Evolutionary conservation across 2,329 filamentous ascomycete species (phyloP).

Genomic region (Fusarium oxysporum): DNA sequence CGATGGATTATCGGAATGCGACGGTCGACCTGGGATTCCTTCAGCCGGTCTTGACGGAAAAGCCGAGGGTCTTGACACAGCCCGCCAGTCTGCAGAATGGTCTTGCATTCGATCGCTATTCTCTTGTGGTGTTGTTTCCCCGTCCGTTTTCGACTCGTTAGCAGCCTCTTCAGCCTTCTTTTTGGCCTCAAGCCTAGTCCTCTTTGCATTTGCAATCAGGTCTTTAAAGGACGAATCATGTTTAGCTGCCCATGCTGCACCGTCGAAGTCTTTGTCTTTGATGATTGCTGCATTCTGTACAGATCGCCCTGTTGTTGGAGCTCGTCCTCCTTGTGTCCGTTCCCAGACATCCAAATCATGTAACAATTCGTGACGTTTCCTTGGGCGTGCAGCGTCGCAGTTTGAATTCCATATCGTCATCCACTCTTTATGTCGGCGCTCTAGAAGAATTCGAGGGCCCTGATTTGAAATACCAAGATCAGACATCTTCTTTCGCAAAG

Average conservation of each 20-base stretch:
- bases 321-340: slow-evolving; percentile 76
- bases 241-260: slow-evolving; percentile 76
- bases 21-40: not conserved
- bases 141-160: slow-evolving; percentile 11
- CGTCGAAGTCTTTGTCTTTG: slow-evolving; percentile 91
- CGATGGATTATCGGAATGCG: not conserved
- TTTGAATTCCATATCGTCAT: slow-evolving; percentile 97
- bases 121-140: not conserved
- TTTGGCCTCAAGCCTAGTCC: slow-evolving; percentile 59
- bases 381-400: slow-evolving; percentile 83
- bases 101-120: not conserved
- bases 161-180: slow-evolving; percentile 44
- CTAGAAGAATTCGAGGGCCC: slow-evolving; percentile 77
- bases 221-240: slow-evolving; percentile 82
- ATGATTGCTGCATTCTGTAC: slow-evolving; percentile 61
- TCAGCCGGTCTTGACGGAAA: not conserved
- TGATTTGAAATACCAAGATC: slow-evolving; percentile 81
- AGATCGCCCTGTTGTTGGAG: slow-evolving; percentile 53
- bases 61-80: not conserved
- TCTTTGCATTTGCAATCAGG: slow-evolving; percentile 80
- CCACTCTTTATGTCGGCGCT: slow-evolving; percentile 91
- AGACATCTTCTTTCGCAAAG: slow-evolving; percentile 81
- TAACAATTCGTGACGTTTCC: slow-evolving; percentile 76
- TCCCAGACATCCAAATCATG: slow-evolving; percentile 90
- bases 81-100: not conserved